These are phyloP conservation scores for Colletotrichum higginsianum DNA, from an alignment of 2,329 filamentous ascomycete species.

Conservation along the genomic window DNA sequence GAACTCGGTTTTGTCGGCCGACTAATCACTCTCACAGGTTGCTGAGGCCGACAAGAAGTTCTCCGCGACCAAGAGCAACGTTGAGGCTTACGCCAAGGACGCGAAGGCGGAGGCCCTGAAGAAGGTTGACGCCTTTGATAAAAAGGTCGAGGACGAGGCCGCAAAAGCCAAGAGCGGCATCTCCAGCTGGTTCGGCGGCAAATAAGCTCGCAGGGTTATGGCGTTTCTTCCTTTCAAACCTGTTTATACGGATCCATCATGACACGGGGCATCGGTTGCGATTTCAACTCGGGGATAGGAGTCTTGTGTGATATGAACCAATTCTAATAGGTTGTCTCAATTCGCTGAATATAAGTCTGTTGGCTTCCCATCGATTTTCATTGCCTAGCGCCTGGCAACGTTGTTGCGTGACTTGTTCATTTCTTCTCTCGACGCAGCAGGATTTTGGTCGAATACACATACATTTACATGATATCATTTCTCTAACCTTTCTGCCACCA, in stretches of 20 bases:
- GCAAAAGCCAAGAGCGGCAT: conserved; percentile 87
- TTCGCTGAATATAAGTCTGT: not conserved
- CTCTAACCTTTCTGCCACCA: conserved; percentile 73
- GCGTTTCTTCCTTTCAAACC: not conserved
- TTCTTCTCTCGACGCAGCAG: not conserved
- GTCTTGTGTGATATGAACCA: conserved; percentile 18
- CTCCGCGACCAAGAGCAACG: conserved; percentile 72
- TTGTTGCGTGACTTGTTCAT: not conserved
- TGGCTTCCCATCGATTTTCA: not conserved
- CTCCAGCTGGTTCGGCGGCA: conserved; percentile 87
- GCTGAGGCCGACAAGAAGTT: conserved; percentile 76
- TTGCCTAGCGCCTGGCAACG: not conserved
- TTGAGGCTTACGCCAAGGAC: conserved; percentile 73
- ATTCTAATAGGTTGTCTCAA: conserved; percentile 21
- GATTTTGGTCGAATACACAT: conserved; percentile 2
- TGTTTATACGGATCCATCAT: conserved; percentile 12
- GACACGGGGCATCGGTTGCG: conserved; percentile 23
- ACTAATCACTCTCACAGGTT: conserved; percentile 62
- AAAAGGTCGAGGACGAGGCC: conserved; percentile 83
- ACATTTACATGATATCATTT: conserved; percentile 40
- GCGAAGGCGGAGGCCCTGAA: conserved; percentile 75
- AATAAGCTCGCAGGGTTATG: conserved; percentile 49
- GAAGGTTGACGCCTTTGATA: conserved; percentile 87
- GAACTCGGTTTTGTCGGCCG: not conserved
- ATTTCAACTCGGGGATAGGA: conserved; percentile 20